Evolutionary conservation across 371 early-diverging fungal genomes (phyloP).

Genomic region (Rhizopus sp.): DNA sequence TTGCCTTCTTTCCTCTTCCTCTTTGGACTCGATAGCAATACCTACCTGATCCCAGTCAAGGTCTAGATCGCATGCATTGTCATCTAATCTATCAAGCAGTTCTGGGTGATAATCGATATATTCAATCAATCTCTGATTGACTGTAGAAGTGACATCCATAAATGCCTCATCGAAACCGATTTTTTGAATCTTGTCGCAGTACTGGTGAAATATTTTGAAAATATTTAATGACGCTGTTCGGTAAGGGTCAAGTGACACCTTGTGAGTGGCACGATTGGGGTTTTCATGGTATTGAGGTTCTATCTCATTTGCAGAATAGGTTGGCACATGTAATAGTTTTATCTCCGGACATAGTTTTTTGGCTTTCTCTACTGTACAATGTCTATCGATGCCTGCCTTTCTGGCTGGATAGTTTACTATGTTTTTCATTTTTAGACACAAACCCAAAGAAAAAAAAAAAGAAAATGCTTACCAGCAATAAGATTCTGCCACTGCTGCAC

Average conservation of each 20-base stretch:
- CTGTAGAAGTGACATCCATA: constrained; percentile 78
- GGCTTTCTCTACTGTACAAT: constrained; percentile 58
- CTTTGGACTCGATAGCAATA: constrained; percentile 18
- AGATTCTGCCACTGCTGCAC: constrained; percentile 93
- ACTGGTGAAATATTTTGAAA: constrained; percentile 65
- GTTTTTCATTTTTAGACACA: background rate
- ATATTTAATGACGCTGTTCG: constrained; percentile 70
- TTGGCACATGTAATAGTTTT: constrained; percentile 84
- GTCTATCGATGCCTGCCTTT: constrained; percentile 49
- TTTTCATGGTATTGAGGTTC: constrained; percentile 70
- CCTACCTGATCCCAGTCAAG: constrained; percentile 43
- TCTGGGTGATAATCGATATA: constrained; percentile 43
- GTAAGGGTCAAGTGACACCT: constrained; percentile 88
- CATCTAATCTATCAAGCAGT: constrained; percentile 29
- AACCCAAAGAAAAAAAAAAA: background rate
- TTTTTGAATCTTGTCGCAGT: constrained; percentile 59
- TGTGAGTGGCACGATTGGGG: constrained; percentile 77
- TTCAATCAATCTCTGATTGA: constrained; percentile 57
- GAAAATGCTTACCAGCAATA: constrained; percentile 79
- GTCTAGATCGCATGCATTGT: constrained; percentile 22
- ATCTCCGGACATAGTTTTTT: constrained; percentile 71
- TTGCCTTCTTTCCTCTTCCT: constrained; percentile 21
- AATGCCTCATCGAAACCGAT: constrained; percentile 86
- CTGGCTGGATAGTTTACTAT: constrained; percentile 64
- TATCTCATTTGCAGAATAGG: constrained; percentile 67